Evolutionary conservation across 768 basidiomycete genomes (phyloP), one percentile per base, ranked within the genome.

Genomic region (Lactarius trivialis): DNA sequence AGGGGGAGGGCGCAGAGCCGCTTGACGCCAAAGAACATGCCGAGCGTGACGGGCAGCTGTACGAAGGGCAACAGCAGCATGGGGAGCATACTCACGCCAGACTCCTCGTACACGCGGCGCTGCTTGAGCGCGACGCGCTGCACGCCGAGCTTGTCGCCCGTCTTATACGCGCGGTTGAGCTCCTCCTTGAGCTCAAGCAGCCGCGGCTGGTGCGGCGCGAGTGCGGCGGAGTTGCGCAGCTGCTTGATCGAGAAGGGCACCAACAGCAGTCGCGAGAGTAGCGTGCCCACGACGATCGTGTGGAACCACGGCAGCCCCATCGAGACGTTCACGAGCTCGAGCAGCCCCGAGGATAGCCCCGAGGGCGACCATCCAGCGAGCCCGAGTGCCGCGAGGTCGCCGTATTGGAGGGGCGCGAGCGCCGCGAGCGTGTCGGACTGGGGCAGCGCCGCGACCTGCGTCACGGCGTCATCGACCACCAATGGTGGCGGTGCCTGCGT

Each of bases 271-370:
- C 88, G 84, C 77, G 87, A 84, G 70, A 85, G 69, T 12, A 86
- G 58, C 30, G 85, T 83, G 32, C 85, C 83, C 5, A 74, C 76
- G 49, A 92, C 73, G 73, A 94, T 89, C 53, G 91, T 88, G 79
- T 85, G 83, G 76, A 89, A 89, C 91, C 93, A 94, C 0, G 88
- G 86, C 62, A 93, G 73, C 39, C 85, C 86, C 0, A 84, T 83
- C 53, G 78, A 73, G 55, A 91, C 85, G 65, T 92, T 83, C 57
- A 91, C 72, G 53, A 83, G 65, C 71, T 93, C 90, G 54, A 89
- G 76, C 19, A 82, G 75, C 80, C 81, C 84, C 48, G 81, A 78
- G 21, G 84, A 75, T 36, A 87, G 66, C 0, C 88, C 89, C 0
- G 83, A 81, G 3, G 89, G 90, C 52, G 81, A 76, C 82, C 84